These are phyloP conservation scores for Ogataea trehaloabstinens DNA, from an alignment of 805 yeast species.

Conservation along the genomic window DNA sequence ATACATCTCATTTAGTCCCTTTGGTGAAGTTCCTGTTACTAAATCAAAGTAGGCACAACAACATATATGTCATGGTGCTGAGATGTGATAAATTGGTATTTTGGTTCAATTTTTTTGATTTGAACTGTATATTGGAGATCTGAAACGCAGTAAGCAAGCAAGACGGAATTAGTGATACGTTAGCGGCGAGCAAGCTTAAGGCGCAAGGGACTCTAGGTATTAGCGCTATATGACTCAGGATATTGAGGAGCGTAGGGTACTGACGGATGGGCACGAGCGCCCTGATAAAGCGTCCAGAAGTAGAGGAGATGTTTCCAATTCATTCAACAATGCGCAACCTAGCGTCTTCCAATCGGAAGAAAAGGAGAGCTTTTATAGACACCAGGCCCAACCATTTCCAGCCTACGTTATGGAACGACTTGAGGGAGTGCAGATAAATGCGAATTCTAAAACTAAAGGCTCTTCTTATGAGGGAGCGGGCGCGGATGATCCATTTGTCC, in stretches of 20 bases:
- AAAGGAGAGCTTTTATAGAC: slow-evolving; percentile 20
- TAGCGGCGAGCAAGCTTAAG: no score
- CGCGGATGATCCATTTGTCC: slow-evolving; percentile 22
- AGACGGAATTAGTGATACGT: no score
- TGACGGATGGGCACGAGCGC: background rate
- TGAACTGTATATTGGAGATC: no score
- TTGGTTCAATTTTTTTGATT: no score
- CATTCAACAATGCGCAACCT: background rate
- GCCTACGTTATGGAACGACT: slow-evolving; percentile 63
- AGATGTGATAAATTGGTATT: no score
- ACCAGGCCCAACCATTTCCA: slow-evolving; percentile 43
- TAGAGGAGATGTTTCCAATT: slow-evolving; percentile 8
- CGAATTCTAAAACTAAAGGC: background rate
- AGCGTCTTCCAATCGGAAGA: slow-evolving; percentile 13
- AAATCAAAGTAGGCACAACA: no score
- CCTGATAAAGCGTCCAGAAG: slow-evolving; percentile 3
- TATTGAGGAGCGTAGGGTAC: background rate
- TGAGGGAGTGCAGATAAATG: slow-evolving; percentile 25
- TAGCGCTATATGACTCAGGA: slow-evolving; percentile 1
- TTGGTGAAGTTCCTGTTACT: no score
- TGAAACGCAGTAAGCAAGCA: no score
- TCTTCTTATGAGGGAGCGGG: background rate
- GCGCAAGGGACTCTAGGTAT: no score
- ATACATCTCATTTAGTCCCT: no score
- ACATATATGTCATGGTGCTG: no score